Conservation (phyloP, 2,329 filamentous ascomycete genomes). For the Hymenoscyphus infarciens region DNA sequence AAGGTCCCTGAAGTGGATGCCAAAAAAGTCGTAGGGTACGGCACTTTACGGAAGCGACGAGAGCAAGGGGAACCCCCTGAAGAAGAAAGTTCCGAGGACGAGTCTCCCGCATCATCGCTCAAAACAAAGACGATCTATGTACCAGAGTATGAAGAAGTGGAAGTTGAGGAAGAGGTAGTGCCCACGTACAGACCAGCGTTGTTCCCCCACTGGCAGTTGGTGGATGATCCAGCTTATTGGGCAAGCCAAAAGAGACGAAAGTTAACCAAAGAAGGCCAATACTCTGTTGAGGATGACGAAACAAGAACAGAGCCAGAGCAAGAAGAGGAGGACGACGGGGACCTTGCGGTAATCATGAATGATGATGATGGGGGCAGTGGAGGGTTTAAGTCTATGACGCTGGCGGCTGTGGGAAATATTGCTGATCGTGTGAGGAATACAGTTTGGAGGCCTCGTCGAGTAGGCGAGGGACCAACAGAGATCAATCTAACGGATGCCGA, state of each 20-base stretch:
- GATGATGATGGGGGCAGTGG: conserved; percentile 18
- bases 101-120: neutral
- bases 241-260: neutral
- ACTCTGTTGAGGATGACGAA: neutral
- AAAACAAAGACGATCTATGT: neutral
- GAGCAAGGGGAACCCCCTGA: neutral
- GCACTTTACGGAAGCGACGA: too few species aligned
- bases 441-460: conserved; percentile 29
- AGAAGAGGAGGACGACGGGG: neutral
- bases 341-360: neutral
- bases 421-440: conserved; percentile 26
- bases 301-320: too few species aligned
- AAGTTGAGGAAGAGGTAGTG: neutral
- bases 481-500: neutral
- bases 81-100: neutral
- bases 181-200: neutral
- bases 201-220: conserved; percentile 8
- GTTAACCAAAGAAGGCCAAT: neutral
- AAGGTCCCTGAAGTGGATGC: too few species aligned
- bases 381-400: conserved; percentile 26
- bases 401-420: conserved; percentile 11
- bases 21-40: too few species aligned
- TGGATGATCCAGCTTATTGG: conserved; percentile 8
- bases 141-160: neutral
- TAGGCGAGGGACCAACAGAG: conserved; percentile 17